Evolutionary conservation across 2,329 filamentous ascomycete species (phyloP).

Genomic region (Neurospora sp.): DNA sequence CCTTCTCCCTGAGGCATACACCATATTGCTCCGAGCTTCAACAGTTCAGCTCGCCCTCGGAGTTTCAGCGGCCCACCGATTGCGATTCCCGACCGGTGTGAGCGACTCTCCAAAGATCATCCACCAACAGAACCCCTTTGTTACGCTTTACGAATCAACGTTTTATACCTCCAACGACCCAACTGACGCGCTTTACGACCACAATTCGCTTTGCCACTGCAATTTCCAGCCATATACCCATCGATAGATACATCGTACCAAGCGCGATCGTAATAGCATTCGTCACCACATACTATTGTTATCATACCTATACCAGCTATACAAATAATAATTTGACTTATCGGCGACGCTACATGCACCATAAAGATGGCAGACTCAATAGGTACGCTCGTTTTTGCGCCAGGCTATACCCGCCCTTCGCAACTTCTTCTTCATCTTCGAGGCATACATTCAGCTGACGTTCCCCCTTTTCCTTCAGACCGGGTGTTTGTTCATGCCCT

Average conservation of each 20-base stretch:
- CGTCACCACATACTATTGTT: background rate
- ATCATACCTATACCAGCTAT: background rate
- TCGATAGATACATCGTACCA: background rate
- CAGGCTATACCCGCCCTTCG: background rate
- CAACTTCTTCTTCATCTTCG: background rate
- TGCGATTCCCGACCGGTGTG: background rate
- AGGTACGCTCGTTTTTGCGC: conserved; percentile 26
- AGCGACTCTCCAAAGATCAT: background rate
- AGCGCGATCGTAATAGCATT: background rate
- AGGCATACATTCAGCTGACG: background rate
- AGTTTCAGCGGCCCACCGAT: background rate
- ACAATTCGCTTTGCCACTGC: background rate
- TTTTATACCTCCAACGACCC: background rate
- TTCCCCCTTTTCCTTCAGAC: conserved; percentile 44
- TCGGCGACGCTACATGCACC: background rate
- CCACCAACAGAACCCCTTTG: background rate
- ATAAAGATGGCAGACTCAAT: conserved; percentile 41
- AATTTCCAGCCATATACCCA: background rate
- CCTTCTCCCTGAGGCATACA: background rate
- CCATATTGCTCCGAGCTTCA: background rate
- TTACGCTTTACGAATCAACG: background rate
- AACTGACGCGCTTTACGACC: background rate
- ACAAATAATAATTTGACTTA: background rate
- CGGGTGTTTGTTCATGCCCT: conserved; percentile 98
- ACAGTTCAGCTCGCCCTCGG: background rate